These are phyloP conservation scores for Pisolithus sp. DNA, from an alignment of 768 basidiomycete species.

Conservation along the genomic window DNA sequence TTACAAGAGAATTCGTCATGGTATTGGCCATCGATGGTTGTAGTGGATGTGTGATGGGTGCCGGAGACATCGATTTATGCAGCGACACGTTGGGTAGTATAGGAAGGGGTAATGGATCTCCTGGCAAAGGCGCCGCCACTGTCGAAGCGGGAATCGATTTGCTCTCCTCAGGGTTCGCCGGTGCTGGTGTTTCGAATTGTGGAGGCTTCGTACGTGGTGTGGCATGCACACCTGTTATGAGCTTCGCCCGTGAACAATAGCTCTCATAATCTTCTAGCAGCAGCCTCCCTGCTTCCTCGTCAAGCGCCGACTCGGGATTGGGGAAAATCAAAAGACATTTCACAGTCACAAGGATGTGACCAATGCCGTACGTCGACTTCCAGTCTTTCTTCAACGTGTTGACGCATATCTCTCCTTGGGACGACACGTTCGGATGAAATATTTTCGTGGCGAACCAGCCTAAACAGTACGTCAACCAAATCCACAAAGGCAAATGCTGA, in stretches of 20 bases:
- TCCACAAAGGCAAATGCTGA: neutral
- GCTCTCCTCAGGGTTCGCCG: slow-evolving; percentile 17
- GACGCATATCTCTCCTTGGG: slow-evolving; percentile 88
- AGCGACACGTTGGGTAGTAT: slow-evolving; percentile 35
- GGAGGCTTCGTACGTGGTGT: slow-evolving; percentile 67
- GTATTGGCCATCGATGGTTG: slow-evolving; percentile 34
- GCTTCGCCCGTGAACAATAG: slow-evolving; percentile 79
- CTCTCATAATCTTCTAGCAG: slow-evolving; percentile 84
- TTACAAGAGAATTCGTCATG: slow-evolving; percentile 34
- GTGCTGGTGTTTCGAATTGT: slow-evolving; percentile 56
- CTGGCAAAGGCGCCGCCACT: slow-evolving; percentile 18
- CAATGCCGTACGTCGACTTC: slow-evolving; percentile 87
- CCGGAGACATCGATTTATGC: slow-evolving; percentile 38
- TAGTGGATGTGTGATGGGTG: slow-evolving; percentile 34
- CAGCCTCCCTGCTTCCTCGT: slow-evolving; percentile 93
- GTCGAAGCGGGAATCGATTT: slow-evolving; percentile 10
- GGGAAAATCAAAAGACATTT: slow-evolving; percentile 96
- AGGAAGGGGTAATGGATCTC: slow-evolving; percentile 24
- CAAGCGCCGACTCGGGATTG: slow-evolving; percentile 92
- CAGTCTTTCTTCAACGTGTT: slow-evolving; percentile 98
- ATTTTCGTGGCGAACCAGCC: slow-evolving; percentile 93
- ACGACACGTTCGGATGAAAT: slow-evolving; percentile 94
- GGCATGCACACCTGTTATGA: slow-evolving; percentile 90
- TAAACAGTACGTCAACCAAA: slow-evolving; percentile 25
- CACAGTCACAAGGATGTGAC: slow-evolving; percentile 85